Evolutionary conservation across 331 rosid species (phyloP).

Genomic region (Stylosanthes scabra): DNA sequence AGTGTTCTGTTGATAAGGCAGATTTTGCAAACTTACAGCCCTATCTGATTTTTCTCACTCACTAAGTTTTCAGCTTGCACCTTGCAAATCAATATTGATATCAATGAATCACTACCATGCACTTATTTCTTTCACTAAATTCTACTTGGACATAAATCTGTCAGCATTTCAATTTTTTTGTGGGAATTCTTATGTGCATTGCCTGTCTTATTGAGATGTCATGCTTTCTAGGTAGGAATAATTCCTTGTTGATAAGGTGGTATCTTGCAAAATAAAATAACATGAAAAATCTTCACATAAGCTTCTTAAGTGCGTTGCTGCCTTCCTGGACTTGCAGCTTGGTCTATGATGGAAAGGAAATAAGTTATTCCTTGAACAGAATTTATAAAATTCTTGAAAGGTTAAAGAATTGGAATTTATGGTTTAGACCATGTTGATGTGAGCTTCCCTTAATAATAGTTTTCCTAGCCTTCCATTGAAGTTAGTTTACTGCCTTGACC

Average conservation of each 20-base stretch:
- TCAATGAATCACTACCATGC: neutral
- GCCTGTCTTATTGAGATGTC: constrained; percentile 15
- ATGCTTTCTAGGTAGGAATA: neutral
- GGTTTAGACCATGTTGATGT: neutral
- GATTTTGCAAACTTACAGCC: constrained; percentile 8
- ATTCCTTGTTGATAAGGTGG: constrained; percentile 10
- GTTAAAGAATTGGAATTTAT: neutral
- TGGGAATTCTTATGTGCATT: neutral
- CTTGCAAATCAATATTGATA: constrained; percentile 9
- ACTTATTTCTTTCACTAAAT: neutral
- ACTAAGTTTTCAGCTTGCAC: constrained; percentile 3
- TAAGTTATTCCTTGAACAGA: constrained; percentile 1
- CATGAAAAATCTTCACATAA: neutral
- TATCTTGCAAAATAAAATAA: neutral
- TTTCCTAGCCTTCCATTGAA: constrained; percentile 5
- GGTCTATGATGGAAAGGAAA: constrained; percentile 1
- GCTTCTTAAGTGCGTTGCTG: constrained; percentile 3
- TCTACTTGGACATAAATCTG: neutral
- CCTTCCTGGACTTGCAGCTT: constrained; percentile 11
- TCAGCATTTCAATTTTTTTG: constrained; percentile 8
- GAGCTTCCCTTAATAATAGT: constrained; percentile 15
- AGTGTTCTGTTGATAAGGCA: neutral
- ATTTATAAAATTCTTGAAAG: constrained; percentile 8
- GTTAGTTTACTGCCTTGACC: constrained; percentile 14
- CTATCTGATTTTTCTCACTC: neutral